phyloP scores from a whole-genome alignment of 306 rosid species.

The Vigna radiata region DNA sequence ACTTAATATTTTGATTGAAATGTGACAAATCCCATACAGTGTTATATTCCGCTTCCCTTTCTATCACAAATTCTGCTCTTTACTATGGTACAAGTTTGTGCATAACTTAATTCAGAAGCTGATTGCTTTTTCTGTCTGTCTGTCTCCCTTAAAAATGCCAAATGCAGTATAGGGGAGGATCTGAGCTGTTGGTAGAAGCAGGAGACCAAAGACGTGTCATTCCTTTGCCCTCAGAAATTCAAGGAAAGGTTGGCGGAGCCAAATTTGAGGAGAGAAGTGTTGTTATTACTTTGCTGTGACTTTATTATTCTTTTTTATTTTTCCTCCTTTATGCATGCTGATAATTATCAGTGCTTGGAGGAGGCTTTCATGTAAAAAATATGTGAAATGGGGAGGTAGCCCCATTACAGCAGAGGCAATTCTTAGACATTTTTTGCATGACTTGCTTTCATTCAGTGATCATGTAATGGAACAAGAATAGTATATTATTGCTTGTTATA shows the following conservation, averaged over 20 bases:
- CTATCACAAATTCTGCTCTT: slow-evolving; percentile 5
- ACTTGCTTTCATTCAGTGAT: neutral
- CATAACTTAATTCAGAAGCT: slow-evolving; percentile 33
- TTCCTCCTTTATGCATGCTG: slow-evolving; percentile 26
- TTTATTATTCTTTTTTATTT: slow-evolving; percentile 4
- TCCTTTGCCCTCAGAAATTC: slow-evolving; percentile 72
- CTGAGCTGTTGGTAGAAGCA: slow-evolving; percentile 95
- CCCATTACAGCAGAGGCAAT: neutral
- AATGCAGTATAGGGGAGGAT: slow-evolving; percentile 92
- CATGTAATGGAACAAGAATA: slow-evolving; percentile 10
- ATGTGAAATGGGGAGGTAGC: neutral
- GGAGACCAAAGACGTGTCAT: slow-evolving; percentile 97
- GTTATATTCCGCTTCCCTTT: slow-evolving; percentile 10
- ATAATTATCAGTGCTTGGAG: slow-evolving; percentile 28
- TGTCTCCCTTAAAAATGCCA: slow-evolving; percentile 5
- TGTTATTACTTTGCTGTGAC: slow-evolving; percentile 70
- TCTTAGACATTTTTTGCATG: slow-evolving; percentile 9
- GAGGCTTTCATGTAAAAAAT: neutral
- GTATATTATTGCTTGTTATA: neutral
- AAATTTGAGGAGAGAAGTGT: slow-evolving; percentile 83
- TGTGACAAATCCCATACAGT: neutral
- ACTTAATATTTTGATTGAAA: neutral
- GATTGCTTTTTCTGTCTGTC: slow-evolving; percentile 6
- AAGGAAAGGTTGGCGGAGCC: slow-evolving; percentile 96
- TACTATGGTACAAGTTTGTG: slow-evolving; percentile 9